A percentile compares a stretch with the other conserved stretches of the same genome.
Conservation (phyloP, 331 rosid genomes). For the Cydonia oblonga region DNA sequence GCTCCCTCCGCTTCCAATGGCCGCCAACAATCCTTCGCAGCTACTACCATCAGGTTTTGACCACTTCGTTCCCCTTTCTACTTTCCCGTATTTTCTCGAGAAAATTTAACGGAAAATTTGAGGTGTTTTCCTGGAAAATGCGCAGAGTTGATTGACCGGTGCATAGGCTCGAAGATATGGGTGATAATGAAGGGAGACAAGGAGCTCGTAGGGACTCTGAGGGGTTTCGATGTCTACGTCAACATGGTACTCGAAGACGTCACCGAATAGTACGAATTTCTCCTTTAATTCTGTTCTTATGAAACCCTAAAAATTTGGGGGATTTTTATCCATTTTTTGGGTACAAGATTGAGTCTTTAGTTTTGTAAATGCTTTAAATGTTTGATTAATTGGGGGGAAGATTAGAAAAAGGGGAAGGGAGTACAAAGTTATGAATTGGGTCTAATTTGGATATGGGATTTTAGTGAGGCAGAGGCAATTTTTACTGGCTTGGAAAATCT, state of each 20-base stretch:
- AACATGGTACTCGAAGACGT: constrained; percentile 99
- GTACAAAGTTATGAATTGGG: background rate
- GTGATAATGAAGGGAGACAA: constrained; percentile 98
- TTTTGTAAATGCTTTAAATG: no score
- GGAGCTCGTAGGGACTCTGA: constrained; percentile 93
- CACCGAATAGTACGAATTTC: constrained; percentile 67
- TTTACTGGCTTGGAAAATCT: background rate
- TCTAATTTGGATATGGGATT: background rate
- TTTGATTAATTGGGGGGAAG: background rate
- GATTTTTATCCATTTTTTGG: no score
- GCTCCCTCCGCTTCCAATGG: constrained; percentile 30
- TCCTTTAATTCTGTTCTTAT: background rate
- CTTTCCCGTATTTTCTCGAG: background rate
- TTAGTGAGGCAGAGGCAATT: background rate
- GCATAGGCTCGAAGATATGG: constrained; percentile 96
- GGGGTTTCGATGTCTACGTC: constrained; percentile 90
- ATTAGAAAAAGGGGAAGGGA: background rate
- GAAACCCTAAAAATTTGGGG: constrained; percentile 17
- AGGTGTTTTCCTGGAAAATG: constrained; percentile 7
- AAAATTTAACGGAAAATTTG: background rate
- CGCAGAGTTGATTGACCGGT: constrained; percentile 89
- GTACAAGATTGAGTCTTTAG: background rate
- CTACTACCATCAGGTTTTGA: constrained; percentile 80
- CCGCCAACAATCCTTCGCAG: constrained; percentile 91
- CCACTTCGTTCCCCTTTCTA: background rate